Percentiles rank a stretch among this genome's conserved stretches.
Conservation (phyloP, 2,329 filamentous ascomycete species). For the Gyromitra esculenta region DNA sequence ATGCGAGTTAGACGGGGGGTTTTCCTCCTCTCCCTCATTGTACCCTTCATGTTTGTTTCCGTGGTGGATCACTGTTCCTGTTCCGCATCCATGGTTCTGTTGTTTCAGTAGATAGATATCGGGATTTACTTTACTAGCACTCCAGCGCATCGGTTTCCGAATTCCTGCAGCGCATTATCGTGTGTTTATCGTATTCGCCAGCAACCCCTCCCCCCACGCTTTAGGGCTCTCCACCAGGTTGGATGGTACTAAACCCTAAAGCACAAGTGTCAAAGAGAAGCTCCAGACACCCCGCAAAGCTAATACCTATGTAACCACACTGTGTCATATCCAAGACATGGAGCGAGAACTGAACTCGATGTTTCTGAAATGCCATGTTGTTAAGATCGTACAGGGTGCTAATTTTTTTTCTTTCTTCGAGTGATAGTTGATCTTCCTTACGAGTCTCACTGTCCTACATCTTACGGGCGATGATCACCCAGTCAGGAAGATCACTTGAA, state of each 20-base stretch:
- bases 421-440: neutral
- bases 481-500: slow-evolving; percentile 10
- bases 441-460: slow-evolving; percentile 17
- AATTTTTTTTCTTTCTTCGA: neutral
- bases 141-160: slow-evolving; percentile 5
- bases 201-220: neutral
- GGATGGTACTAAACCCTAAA: neutral
- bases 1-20: neutral
- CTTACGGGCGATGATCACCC: slow-evolving; percentile 5
- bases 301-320: slow-evolving; percentile 10
- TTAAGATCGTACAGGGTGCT: neutral
- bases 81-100: slow-evolving; percentile 28
- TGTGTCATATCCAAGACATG: neutral
- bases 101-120: slow-evolving; percentile 21
- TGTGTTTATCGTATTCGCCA: slow-evolving; percentile 12
- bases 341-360: neutral
- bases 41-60: slow-evolving; percentile 9
- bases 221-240: neutral
- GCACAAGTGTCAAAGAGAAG: slow-evolving; percentile 10
- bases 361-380: neutral
- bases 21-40: neutral
- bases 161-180: slow-evolving; percentile 19
- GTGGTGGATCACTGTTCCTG: slow-evolving; percentile 1
- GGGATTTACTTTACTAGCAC: slow-evolving; percentile 24
- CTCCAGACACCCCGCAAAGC: neutral